Percentiles rank a stretch among this genome's conserved stretches.
Evolutionary conservation across 2,329 filamentous ascomycete genomes (phyloP).

Genomic region (Fusarium staphyleae): DNA sequence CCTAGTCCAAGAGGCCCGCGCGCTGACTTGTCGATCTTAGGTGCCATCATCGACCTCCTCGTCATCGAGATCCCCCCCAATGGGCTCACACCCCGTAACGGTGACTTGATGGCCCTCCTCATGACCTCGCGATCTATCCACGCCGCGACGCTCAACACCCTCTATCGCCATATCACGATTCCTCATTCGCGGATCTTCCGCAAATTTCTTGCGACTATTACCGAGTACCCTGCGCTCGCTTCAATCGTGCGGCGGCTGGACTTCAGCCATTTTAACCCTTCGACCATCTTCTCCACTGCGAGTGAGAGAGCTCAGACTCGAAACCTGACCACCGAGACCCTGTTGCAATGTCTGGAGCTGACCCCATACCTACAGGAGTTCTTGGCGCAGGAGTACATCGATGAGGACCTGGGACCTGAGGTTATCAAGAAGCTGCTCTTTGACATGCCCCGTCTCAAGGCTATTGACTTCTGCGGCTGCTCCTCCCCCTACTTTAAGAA

Average conservation of each 20-base stretch:
- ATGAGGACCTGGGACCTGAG: constrained; percentile 73
- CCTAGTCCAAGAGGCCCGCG: constrained; percentile 20
- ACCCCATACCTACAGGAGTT: constrained; percentile 80
- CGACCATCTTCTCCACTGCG: constrained; percentile 76
- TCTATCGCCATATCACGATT: constrained; percentile 82
- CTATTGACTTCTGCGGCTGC: constrained; percentile 80
- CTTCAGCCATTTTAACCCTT: constrained; percentile 86
- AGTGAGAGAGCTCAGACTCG: constrained; percentile 77
- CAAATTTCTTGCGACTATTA: constrained; percentile 77
- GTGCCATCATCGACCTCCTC: constrained; percentile 76
- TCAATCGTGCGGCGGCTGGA: constrained; percentile 80
- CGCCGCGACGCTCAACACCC: constrained; percentile 73
- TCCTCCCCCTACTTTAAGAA: constrained; percentile 72
- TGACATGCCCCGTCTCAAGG: constrained; percentile 68
- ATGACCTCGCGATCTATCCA: constrained; percentile 79
- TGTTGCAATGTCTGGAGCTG: constrained; percentile 74
- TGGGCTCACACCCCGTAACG: constrained; percentile 76
- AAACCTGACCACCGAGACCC: constrained; percentile 77
- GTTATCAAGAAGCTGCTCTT: constrained; percentile 76
- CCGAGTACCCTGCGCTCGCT: constrained; percentile 71
- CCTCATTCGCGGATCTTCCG: constrained; percentile 84
- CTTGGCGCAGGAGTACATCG: constrained; percentile 80
- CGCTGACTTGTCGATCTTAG: constrained; percentile 51
- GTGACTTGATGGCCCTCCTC: constrained; percentile 78
- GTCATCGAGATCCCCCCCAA: constrained; percentile 76